Evolutionary conservation across 257 asterid species (phyloP).

Genomic region (Dorcoceras hygrometricum): DNA sequence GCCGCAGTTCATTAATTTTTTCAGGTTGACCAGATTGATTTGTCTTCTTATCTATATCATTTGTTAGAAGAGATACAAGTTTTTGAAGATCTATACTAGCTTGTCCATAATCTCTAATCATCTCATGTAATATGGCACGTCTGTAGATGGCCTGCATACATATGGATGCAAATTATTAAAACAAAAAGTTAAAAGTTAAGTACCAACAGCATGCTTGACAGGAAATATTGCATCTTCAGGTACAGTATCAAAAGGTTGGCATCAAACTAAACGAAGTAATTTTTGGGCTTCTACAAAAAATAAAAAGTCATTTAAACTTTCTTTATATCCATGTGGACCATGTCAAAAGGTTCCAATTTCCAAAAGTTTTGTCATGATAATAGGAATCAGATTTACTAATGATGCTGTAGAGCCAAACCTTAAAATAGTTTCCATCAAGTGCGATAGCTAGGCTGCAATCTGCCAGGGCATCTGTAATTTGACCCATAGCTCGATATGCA

Average conservation of each 20-base stretch:
- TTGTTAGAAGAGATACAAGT: constrained; percentile 58
- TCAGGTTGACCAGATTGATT: constrained; percentile 49
- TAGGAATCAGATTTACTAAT: not conserved
- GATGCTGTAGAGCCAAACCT: constrained; percentile 49
- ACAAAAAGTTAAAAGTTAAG: constrained; percentile 9
- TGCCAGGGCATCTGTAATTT: constrained; percentile 81
- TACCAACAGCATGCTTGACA: constrained; percentile 1
- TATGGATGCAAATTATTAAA: not conserved
- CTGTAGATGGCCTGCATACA: constrained; percentile 78
- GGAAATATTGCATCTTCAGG: constrained; percentile 8
- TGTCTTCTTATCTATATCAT: constrained; percentile 55
- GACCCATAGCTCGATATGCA: constrained; percentile 79
- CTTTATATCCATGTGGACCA: not conserved
- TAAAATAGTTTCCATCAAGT: constrained; percentile 65
- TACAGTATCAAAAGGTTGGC: constrained; percentile 13
- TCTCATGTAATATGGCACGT: constrained; percentile 72
- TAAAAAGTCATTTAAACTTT: not conserved
- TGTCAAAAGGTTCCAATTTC: constrained; percentile 17
- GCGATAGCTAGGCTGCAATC: constrained; percentile 95
- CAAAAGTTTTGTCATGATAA: not conserved
- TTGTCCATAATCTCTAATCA: constrained; percentile 87
- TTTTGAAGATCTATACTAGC: constrained; percentile 80
- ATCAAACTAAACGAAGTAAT: constrained; percentile 15
- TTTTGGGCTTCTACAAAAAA: not conserved
- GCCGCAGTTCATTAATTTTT: constrained; percentile 68